Evolutionary conservation across 345 rosid species (phyloP).

Genomic region (Eucalyptus virginea): DNA sequence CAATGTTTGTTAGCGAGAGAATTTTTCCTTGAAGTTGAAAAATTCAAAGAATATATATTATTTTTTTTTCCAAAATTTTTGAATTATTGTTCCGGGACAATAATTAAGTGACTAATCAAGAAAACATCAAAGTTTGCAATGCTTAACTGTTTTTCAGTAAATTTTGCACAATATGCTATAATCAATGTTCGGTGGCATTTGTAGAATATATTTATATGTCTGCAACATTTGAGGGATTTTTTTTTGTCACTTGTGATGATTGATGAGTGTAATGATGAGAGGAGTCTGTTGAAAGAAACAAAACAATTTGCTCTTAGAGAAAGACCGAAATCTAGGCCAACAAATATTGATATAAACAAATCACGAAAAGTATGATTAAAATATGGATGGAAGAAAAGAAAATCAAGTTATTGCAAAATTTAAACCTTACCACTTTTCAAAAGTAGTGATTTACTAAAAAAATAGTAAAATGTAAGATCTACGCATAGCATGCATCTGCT

Average conservation of each 20-base stretch:
- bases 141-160: neutral
- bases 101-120: neutral
- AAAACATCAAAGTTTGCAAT: neutral
- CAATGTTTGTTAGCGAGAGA: neutral
- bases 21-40: neutral
- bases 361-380: neutral
- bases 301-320: neutral
- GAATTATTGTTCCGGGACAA: neutral
- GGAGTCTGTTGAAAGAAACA: neutral
- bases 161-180: neutral
- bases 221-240: neutral
- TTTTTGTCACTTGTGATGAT: neutral
- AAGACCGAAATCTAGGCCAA: neutral
- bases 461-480: neutral
- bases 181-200: neutral
- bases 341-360: neutral
- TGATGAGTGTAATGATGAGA: neutral
- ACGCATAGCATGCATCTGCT: neutral
- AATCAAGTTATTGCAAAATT: neutral
- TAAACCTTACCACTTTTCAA: neutral
- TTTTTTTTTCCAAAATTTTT: neutral
- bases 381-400: neutral
- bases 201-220: neutral
- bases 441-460: neutral
- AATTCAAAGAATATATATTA: neutral